Base-by-base conservation (phyloP, 179 eudicot genomes). In the Heliamphora pulchella region DNA sequence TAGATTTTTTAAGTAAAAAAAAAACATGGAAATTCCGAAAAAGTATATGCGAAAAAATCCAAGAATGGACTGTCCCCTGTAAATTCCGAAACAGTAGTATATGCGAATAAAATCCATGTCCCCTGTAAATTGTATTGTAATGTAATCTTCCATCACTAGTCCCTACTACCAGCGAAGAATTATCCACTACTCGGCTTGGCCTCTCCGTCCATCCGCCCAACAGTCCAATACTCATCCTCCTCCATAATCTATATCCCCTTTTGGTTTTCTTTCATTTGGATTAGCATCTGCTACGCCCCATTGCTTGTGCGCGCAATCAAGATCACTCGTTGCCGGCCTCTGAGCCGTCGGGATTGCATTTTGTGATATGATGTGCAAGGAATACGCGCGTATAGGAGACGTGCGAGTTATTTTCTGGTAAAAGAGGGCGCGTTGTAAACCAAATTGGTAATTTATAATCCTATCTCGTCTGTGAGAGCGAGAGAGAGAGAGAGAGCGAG, bases 101-200 rank as follows among this genome's bases (percentile, higher is more conserved):
- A 31, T 31, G 31, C 31, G 31, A 31, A 31, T 31, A 31, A 31
- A 31, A 31, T 31, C 31, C 31, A 31, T 31, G 31, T 31, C 31
- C 31, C 31, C 31, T 31, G n/a, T 31, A 31, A 31, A 31, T 31
- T 31, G 31, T 31, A 31, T 31, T 31, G 31, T 31, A 31, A 31
- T 31, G 31, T 31, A 31, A 31, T 31, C 31, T 31, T 31, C 31
- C 31, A 31, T 31, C 31, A 31, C 31, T 31, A 31, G 31, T 31
- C 31, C 31, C 31, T 31, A 31, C 31, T 31, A 31, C 31, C 31
- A 0, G 31, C 31, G 31, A 31, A 31, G 31, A 31, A 31, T 74
- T 74, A 53, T 74, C 77, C 77, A 53, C 54, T 74, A 54, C 44
- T 51, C 77, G n/a, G 53, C 47, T 31, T 22, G 7, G 62, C 39